Base-by-base conservation (phyloP, 208 protist genomes). In the Leishmania mexicana region DNA sequence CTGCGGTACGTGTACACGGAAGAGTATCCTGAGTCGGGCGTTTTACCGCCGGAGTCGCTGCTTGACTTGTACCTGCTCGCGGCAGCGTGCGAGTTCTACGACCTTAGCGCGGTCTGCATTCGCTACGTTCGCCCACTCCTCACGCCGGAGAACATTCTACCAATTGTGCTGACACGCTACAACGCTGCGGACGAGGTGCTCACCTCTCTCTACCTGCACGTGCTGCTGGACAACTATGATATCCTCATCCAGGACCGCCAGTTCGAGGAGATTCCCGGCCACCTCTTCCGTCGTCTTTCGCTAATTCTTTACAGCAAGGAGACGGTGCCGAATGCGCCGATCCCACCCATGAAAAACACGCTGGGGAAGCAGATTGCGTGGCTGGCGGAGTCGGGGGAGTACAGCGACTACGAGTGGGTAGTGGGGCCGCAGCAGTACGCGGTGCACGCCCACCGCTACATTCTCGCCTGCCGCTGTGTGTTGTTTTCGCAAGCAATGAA, bases 231-330 rank as follows among this genome's bases (percentile, higher is more conserved):
- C 51, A 92, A 91, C 86, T 98, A 98, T 86, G 95, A 98, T 73
- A 53, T 73, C 15, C 92, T 98, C 47, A 98, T 98, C 68, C 86
- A 95, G 77, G 92, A 98, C 79, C 88, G 87, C 53, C 88, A 94
- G 84, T 98, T 96, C 80, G 95, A 98, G 83, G 89, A 96, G 78
- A 97, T 98, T 72, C 95, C 95, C 0, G 95, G 95, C 11, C 93
- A 98, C 73, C 85, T 98, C n/a, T 96, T 95, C 85, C 90, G 95
- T 17, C 90, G 93, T 38, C 88, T 98, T n/a, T 97, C 92, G 13
- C 90, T 96, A 45, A 97, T 97, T 76, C 65, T 95, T 11, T 89
- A 87, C 45, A 87, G 87, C 24, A 87, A 90, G 67, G 94, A 97
- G 79, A 87, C 86, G 47, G 83, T 97, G 57, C 93, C 91, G 53